Conservation (phyloP, 805 yeast genomes). For the Pichia manshurica region DNA sequence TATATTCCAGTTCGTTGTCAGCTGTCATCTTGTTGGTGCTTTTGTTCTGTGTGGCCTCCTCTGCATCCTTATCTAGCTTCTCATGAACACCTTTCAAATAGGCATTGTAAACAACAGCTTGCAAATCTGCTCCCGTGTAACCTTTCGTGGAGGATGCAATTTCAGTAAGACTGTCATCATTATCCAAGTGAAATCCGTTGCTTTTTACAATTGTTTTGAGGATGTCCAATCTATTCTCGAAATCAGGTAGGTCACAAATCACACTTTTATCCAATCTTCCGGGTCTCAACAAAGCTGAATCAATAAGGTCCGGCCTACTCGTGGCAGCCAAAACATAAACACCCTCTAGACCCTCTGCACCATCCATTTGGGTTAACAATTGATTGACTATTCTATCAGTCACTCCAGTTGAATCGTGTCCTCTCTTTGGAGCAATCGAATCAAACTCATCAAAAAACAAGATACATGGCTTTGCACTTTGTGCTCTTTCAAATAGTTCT, state of each 20-base stretch:
- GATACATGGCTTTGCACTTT: slow-evolving; percentile 90
- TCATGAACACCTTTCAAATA: slow-evolving; percentile 80
- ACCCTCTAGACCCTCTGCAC: slow-evolving; percentile 96
- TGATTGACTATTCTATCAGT: slow-evolving; percentile 97
- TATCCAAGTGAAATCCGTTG: slow-evolving; percentile 53
- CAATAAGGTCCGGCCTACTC: slow-evolving; percentile 91
- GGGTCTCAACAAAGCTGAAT: slow-evolving; percentile 89
- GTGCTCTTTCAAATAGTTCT: slow-evolving; percentile 90
- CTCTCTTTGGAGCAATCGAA: slow-evolving; percentile 96
- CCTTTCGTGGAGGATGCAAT: slow-evolving; percentile 65
- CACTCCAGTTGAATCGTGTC: slow-evolving; percentile 96
- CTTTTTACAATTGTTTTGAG: slow-evolving; percentile 48
- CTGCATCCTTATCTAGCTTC: slow-evolving; percentile 45
- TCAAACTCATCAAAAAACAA: slow-evolving; percentile 94
- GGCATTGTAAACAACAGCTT: slow-evolving; percentile 87
- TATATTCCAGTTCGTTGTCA: neutral
- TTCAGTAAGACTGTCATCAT: slow-evolving; percentile 41
- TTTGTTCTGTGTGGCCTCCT: slow-evolving; percentile 33
- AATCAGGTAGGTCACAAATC: slow-evolving; percentile 79
- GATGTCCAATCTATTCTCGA: slow-evolving; percentile 68
- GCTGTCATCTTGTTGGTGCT: slow-evolving; percentile 1
- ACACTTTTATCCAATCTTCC: slow-evolving; percentile 93
- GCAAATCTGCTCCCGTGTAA: slow-evolving; percentile 91
- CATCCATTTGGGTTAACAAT: slow-evolving; percentile 96
- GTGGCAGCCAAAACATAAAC: slow-evolving; percentile 97